Percentiles rank a stretch among this genome's conserved stretches.
These are phyloP conservation scores for Rubia yunnanensis DNA, from an alignment of 257 asterid species.

Conservation along the genomic window DNA sequence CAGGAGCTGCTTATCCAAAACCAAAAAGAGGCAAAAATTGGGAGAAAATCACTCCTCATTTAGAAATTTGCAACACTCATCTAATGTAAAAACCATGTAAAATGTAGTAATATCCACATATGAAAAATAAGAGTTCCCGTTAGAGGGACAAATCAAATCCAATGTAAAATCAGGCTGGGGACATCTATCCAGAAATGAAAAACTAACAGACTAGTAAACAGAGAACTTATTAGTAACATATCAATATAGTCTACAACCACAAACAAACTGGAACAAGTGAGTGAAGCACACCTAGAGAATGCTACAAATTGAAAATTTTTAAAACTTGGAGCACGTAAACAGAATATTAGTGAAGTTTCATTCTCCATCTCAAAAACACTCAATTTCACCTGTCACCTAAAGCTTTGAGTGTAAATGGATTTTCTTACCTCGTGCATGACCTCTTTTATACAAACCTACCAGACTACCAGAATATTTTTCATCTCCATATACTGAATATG, in stretches of 20 bases:
- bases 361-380: background rate
- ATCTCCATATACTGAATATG: background rate
- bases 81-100: background rate
- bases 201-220: background rate
- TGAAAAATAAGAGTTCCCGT: too few relatives aligned
- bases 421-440: background rate
- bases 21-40: background rate
- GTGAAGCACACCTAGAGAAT: background rate
- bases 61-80: background rate
- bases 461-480: background rate
- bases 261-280: background rate
- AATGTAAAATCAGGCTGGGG: background rate
- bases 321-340: background rate
- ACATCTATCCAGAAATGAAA: background rate
- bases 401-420: background rate
- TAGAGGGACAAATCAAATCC: background rate
- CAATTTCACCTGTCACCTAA: background rate
- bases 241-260: background rate
- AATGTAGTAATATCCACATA: background rate
- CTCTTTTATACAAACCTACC: background rate
- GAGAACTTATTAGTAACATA: background rate
- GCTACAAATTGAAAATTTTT: background rate
- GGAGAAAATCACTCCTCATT: background rate
- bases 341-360: background rate
- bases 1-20: background rate